These are phyloP conservation scores for Ustilago sp. DNA, from an alignment of 1,284 basidiomycete species.

Conservation along the genomic window DNA sequence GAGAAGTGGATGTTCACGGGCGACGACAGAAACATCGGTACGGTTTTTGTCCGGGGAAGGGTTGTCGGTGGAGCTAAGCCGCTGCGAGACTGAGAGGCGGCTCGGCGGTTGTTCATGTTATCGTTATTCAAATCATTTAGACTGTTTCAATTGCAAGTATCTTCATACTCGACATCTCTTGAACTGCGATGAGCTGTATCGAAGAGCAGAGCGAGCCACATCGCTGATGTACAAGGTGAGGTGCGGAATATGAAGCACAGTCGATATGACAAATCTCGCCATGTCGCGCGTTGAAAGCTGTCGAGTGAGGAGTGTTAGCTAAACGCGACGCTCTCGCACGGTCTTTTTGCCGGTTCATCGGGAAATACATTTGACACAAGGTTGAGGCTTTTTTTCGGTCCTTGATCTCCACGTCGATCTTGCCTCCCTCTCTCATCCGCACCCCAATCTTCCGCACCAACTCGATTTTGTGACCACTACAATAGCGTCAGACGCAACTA, in stretches of 20 bases:
- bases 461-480: neutral
- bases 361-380: slow-evolving; percentile 10
- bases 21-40: slow-evolving; percentile 86
- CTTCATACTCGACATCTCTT: neutral
- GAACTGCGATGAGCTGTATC: neutral
- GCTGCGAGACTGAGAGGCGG: slow-evolving; percentile 24
- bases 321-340: slow-evolving; percentile 14
- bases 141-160: neutral
- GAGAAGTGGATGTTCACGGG: slow-evolving; percentile 67
- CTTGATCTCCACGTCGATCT: slow-evolving; percentile 10
- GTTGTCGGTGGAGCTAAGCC: slow-evolving; percentile 77
- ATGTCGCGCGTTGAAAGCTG: neutral
- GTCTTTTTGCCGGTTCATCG: slow-evolving; percentile 3
- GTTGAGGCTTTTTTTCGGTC: neutral
- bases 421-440: neutral
- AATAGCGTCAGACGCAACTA: neutral
- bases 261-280: neutral
- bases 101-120: neutral
- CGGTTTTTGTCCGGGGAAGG: slow-evolving; percentile 86
- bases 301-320: slow-evolving; percentile 1
- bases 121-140: neutral
- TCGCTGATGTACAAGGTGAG: neutral
- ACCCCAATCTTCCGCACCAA: neutral
- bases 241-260: neutral
- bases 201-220: too few relatives aligned